Evolutionary conservation across 202 grass and related monocot genomes (phyloP).

Genomic region (Cymbopogon flexuosus): DNA sequence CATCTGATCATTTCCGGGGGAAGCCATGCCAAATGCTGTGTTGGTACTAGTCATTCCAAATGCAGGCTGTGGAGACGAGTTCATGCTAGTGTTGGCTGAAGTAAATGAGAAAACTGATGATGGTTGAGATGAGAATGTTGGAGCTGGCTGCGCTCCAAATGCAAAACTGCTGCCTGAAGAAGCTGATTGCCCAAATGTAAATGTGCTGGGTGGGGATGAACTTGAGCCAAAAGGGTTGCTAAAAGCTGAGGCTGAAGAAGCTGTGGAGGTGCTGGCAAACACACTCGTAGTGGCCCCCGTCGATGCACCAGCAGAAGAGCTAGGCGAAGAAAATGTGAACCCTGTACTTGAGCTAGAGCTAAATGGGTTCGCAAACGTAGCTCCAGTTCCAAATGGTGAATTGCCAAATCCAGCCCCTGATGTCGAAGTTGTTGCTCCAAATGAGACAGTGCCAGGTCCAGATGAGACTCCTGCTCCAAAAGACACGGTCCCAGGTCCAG

Average conservation of each 20-base stretch:
- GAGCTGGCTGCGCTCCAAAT: slow-evolving; percentile 51
- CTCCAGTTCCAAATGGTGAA: slow-evolving; percentile 43
- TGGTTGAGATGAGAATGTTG: slow-evolving; percentile 43
- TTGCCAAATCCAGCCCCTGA: slow-evolving; percentile 34
- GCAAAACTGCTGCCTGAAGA: slow-evolving; percentile 53
- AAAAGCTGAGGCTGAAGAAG: slow-evolving; percentile 35
- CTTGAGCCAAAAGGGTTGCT: slow-evolving; percentile 49
- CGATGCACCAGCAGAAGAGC: slow-evolving; percentile 38
- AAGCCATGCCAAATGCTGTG: slow-evolving; percentile 38
- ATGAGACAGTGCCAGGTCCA: slow-evolving; percentile 26
- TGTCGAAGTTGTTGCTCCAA: slow-evolving; percentile 33
- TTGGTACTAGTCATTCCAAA: slow-evolving; percentile 56
- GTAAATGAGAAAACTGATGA: slow-evolving; percentile 47
- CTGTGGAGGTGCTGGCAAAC: slow-evolving; percentile 38
- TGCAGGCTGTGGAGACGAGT: slow-evolving; percentile 41
- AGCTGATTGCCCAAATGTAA: slow-evolving; percentile 52
- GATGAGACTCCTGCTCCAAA: slow-evolving; percentile 39
- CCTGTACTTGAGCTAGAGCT: slow-evolving; percentile 35
- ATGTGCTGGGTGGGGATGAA: slow-evolving; percentile 39
- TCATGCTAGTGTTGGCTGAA: slow-evolving; percentile 38
- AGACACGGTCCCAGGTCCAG: slow-evolving; percentile 17
- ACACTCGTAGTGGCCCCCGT: slow-evolving; percentile 44
- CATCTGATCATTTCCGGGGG: slow-evolving; percentile 82
- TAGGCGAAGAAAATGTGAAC: slow-evolving; percentile 57
- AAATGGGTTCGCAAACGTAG: slow-evolving; percentile 25